Base-by-base conservation (phyloP, 2,329 filamentous ascomycete genomes). In the Xylariaceae sp. region DNA sequence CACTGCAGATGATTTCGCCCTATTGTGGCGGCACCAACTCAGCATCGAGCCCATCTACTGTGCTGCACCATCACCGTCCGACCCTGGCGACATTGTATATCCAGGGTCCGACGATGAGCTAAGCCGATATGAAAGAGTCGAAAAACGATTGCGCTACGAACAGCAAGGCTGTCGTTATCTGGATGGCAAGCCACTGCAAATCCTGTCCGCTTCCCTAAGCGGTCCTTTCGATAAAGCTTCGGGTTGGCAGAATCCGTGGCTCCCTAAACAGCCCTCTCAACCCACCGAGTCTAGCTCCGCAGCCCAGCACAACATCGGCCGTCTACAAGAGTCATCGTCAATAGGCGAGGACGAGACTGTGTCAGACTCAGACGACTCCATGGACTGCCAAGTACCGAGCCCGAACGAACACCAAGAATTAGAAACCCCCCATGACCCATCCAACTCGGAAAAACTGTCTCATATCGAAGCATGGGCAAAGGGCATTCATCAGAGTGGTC, bases 141-240 rank as follows among this genome's bases (percentile, higher is more conserved):
- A 78, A 11, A 82, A 78, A 62, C 74, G 73, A 22, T 65, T 71
- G 18, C 75, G 80, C 51, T 82, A 84, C 51, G 83, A 87, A 62
- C 66, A 71, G 0, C 76, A 84, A 11, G 85, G 81, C 1, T 68
- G 74, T 31, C 73, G 75, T 32, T 88, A 78, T 57, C 68, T 87
- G 35, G 67, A 72, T 6, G 86, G 85, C 0, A 68, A 74, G 30
- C 62, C 73, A 2, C 75, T 85, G 0, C 60, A 77, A 19, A 71
- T 90, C 2, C 63, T 83, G 3, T 85, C 86, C 11, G 78, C 85
- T 6, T 66, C 69, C 6, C 69, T 89, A 3, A 75, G 69, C 51
- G 86, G 85, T 0, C 86, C 85, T 0, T 86, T 88, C 55, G 72
- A 76, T 40, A 64, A 59, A 47, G 60, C 67, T 38, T 71, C 66